Evolutionary conservation across 2,329 filamentous ascomycete genomes (phyloP).

Genomic region (Exophiala bonariae): DNA sequence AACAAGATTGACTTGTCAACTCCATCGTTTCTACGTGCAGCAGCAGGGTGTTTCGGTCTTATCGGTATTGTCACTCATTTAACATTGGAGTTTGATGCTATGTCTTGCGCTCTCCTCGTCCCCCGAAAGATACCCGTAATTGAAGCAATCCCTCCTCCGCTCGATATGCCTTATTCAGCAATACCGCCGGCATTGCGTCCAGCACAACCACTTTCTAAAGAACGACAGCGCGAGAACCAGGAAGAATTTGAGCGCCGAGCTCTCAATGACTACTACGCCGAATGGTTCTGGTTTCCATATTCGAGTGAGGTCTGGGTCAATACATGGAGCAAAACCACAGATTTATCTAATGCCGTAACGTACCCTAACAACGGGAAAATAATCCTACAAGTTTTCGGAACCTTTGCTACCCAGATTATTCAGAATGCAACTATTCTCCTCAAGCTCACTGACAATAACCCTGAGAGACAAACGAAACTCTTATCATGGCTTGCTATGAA

Average conservation of each 20-base stretch:
- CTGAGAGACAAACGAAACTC: constrained; percentile 20
- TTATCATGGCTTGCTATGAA: constrained; percentile 22
- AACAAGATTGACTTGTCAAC: constrained; percentile 38
- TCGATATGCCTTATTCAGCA: constrained; percentile 16
- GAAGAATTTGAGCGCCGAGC: constrained; percentile 42
- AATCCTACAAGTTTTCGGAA: constrained; percentile 20
- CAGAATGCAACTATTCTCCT: constrained; percentile 15
- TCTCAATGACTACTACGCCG: constrained; percentile 44
- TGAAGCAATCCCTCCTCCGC: constrained; percentile 21
- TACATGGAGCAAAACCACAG: constrained; percentile 41
- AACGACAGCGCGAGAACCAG: constrained; percentile 19
- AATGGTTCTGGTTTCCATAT: constrained; percentile 55
- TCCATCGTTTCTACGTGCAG: constrained; percentile 41
- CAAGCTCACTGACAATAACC: constrained; percentile 11
- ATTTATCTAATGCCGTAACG: constrained; percentile 13
- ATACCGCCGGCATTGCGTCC: constrained; percentile 18
- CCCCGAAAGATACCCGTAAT: constrained; percentile 41
- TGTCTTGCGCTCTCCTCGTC: constrained; percentile 48
- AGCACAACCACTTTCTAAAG: constrained; percentile 10
- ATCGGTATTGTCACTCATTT: constrained; percentile 54
- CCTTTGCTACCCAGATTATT: constrained; percentile 14
- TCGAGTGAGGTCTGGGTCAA: constrained; percentile 49
- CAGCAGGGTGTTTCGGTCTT: constrained; percentile 48
- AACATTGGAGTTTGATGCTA: constrained; percentile 47
- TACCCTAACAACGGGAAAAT: constrained; percentile 20